Evolutionary conservation across 1,284 basidiomycete species (phyloP).

Genomic region (Cryptococcus wingfieldii): DNA sequence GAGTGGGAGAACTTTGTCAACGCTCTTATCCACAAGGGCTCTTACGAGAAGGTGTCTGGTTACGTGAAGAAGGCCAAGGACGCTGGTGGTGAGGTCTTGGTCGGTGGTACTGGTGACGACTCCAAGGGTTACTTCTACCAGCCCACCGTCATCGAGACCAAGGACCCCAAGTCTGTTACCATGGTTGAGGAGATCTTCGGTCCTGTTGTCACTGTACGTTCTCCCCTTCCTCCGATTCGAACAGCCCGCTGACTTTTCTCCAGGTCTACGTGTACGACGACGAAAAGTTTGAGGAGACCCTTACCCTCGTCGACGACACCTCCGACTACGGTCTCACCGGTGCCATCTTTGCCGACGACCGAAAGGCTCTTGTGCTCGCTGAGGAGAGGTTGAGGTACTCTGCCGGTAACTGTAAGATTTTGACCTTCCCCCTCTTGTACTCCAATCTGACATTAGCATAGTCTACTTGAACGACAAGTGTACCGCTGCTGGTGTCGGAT

Average conservation of each 20-base stretch:
- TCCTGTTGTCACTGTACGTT: conserved; percentile 80
- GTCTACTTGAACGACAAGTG: conserved; percentile 88
- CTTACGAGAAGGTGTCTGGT: conserved; percentile 81
- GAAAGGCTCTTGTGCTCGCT: conserved; percentile 68
- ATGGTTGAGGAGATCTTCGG: conserved; percentile 97
- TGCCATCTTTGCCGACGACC: conserved; percentile 76
- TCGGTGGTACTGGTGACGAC: conserved; percentile 81
- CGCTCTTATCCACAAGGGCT: conserved; percentile 80
- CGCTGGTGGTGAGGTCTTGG: conserved; percentile 79
- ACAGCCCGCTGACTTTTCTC: not conserved
- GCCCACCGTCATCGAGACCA: conserved; percentile 91
- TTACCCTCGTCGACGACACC: conserved; percentile 80
- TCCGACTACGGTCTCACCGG: conserved; percentile 89
- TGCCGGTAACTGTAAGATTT: conserved; percentile 52
- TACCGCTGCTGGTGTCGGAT: conserved; percentile 91
- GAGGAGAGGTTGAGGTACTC: conserved; percentile 77
- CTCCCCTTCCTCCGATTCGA: not conserved
- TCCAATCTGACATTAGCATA: not conserved
- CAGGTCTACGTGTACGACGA: conserved; percentile 84
- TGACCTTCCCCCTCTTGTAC: too few species aligned
- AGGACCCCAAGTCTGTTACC: conserved; percentile 84
- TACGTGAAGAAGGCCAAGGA: conserved; percentile 87
- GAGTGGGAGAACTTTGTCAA: conserved; percentile 89
- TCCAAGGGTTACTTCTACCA: conserved; percentile 91
- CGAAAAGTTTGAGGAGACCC: conserved; percentile 74